Evolutionary conservation across 768 basidiomycete genomes (phyloP), one percentile per base, ranked within the genome.

Genomic region (Suillus variegatus): DNA sequence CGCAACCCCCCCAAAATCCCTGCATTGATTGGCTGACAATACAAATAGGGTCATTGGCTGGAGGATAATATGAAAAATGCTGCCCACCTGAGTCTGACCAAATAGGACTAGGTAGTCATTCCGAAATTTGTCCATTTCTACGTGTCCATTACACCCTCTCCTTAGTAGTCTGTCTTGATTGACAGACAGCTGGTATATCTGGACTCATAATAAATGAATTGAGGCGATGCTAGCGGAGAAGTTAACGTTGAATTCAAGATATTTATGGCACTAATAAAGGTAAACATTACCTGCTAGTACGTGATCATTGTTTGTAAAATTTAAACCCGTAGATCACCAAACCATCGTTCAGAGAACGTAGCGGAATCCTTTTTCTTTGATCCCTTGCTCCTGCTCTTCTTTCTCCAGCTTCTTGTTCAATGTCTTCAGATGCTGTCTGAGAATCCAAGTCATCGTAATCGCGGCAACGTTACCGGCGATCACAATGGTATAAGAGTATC

Each of bases 401-500:
- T 69, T 67, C n/a, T 82, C 81, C 46, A 78, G 65, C 63, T 75
- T 70, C 57, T 62, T 66, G 67, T 86, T 88, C 64, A 84, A 65
- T n/a, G 63, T 67, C 38, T 73, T 73, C 38, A 88, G 76, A 54
- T 83, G 77, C 43, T 74, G 68, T 54, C 82, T 76, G 72, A 88
- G 85, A 14, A 77, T 62, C 69, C 82, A 80, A 65, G 82, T 82
- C 77, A 88, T 80, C 36, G 81, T 68, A 20, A 88, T 85, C 14
- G 82, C 74, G n/a, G 81, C 66, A 2, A 82, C 81, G 62, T 81
- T 85, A 67, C 83, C 82, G 46, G 86, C 80, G 49, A 90, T 87
- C 74, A 88, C 91, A 67, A 95, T 90, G 28, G 82, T 85, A 75
- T 89, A 95, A 1, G 91, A 91, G 51, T 84, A 81, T 20, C 76